Evolutionary conservation across 2,329 filamentous ascomycete species (phyloP).

Genomic region (Arthrobotrys pseudoclavata): DNA sequence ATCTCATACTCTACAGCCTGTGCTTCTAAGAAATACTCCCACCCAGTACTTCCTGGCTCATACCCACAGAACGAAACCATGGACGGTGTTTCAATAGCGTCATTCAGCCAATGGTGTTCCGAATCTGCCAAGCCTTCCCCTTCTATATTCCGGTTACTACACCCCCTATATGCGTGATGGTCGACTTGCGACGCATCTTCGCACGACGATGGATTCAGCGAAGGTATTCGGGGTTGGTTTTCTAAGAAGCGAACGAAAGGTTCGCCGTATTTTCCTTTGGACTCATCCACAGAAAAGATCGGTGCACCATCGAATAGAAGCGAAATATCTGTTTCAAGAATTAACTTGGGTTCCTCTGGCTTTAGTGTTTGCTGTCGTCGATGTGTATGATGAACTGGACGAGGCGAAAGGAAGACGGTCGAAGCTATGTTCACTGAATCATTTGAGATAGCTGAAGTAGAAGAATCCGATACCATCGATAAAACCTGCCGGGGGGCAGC

Average conservation of each 20-base stretch:
- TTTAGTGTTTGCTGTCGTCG: background rate
- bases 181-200: slow-evolving; percentile 34
- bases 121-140: background rate
- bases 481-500: slow-evolving; percentile 9
- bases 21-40: slow-evolving; percentile 63
- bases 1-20: slow-evolving; percentile 61
- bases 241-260: slow-evolving; percentile 25
- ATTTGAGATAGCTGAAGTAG: slow-evolving; percentile 37
- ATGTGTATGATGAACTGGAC: slow-evolving; percentile 15
- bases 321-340: slow-evolving; percentile 19
- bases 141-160: slow-evolving; percentile 24
- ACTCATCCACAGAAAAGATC: slow-evolving; percentile 44
- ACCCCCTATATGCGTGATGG: slow-evolving; percentile 39
- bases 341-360: background rate
- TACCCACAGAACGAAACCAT: slow-evolving; percentile 62
- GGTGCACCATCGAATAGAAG: slow-evolving; percentile 46
- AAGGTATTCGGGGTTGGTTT: background rate
- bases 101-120: slow-evolving; percentile 47
- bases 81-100: slow-evolving; percentile 61
- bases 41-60: slow-evolving; percentile 63
- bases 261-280: slow-evolving; percentile 40
- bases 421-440: slow-evolving; percentile 38
- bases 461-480: slow-evolving; percentile 29
- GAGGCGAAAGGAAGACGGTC: slow-evolving; percentile 39
- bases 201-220: background rate